Conservation (phyloP, 352 stramenopile genomes). For the Phytophthora litchii region DNA sequence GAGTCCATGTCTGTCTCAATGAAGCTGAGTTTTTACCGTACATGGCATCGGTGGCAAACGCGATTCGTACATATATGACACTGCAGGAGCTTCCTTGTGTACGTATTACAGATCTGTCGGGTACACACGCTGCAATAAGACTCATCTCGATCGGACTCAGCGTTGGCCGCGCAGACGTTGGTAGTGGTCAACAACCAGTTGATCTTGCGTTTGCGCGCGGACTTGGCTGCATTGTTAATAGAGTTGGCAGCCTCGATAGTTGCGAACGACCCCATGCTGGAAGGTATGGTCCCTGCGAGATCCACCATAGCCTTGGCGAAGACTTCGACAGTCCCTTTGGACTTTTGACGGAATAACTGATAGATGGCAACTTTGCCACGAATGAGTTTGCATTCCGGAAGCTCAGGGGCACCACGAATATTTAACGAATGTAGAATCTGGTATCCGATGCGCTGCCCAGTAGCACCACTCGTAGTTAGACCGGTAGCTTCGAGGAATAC, state of each 20-base stretch:
- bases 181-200: conserved; percentile 36
- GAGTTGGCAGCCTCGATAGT: conserved; percentile 22
- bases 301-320: conserved; percentile 40
- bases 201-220: conserved; percentile 35
- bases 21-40: conserved; percentile 37
- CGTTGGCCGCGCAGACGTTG: conserved; percentile 14
- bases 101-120: conserved; percentile 19
- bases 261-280: conserved; percentile 20
- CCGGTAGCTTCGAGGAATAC: conserved; percentile 51
- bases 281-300: conserved; percentile 20
- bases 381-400: conserved; percentile 38
- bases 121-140: conserved; percentile 32
- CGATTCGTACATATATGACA: conserved; percentile 34
- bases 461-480: conserved; percentile 27
- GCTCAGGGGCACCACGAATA: conserved; percentile 37
- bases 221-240: conserved; percentile 24
- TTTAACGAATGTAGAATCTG: conserved; percentile 57
- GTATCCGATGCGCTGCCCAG: conserved; percentile 44
- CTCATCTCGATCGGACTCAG: conserved; percentile 1
- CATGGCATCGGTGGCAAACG: conserved; percentile 38
- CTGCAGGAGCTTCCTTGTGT: conserved; percentile 24
- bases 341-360: conserved; percentile 42
- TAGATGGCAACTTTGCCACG: conserved; percentile 34
- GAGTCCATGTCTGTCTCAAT: conserved; percentile 19
- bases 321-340: conserved; percentile 36